phyloP scores from a whole-genome alignment of 257 asterid genomes.

The Linderniella brevidens region DNA sequence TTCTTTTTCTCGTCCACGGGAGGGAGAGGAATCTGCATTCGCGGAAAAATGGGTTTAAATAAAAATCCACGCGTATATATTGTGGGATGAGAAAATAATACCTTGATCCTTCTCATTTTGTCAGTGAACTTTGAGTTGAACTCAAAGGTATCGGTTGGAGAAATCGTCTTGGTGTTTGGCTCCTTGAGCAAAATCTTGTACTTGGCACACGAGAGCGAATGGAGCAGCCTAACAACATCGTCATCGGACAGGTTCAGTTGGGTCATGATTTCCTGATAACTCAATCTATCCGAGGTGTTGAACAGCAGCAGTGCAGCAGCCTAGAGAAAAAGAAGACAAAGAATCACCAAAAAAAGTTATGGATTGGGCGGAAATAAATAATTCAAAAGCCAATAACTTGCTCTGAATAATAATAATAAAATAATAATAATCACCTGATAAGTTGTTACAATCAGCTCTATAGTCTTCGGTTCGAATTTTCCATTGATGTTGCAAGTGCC shows the following conservation, averaged over 20 bases:
- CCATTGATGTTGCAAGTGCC: conserved; percentile 94
- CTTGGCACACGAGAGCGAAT: conserved; percentile 94
- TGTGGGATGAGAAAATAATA: conserved; percentile 10
- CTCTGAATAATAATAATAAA: no score
- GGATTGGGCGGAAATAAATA: background rate
- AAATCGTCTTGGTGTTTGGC: conserved; percentile 70
- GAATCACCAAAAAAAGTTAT: background rate
- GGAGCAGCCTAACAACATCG: conserved; percentile 87
- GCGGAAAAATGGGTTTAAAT: no score
- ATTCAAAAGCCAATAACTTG: background rate
- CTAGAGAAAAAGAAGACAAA: conserved; percentile 21
- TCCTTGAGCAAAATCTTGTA: conserved; percentile 83
- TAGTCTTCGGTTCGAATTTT: conserved; percentile 71
- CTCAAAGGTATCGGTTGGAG: conserved; percentile 73
- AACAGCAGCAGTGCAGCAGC: conserved; percentile 82
- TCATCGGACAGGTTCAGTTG: conserved; percentile 86
- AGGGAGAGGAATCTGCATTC: conserved; percentile 77
- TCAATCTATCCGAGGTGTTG: conserved; percentile 77
- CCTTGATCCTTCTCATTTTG: conserved; percentile 96
- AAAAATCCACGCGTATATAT: background rate
- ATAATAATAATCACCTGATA: conserved; percentile 56
- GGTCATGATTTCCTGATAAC: conserved; percentile 79
- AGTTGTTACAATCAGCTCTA: conserved; percentile 82
- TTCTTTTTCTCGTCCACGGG: conserved; percentile 98
- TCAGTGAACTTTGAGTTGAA: conserved; percentile 87